These are phyloP conservation scores for Nevesoporus exiguus DNA, from an alignment of 768 basidiomycete species.

Conservation along the genomic window DNA sequence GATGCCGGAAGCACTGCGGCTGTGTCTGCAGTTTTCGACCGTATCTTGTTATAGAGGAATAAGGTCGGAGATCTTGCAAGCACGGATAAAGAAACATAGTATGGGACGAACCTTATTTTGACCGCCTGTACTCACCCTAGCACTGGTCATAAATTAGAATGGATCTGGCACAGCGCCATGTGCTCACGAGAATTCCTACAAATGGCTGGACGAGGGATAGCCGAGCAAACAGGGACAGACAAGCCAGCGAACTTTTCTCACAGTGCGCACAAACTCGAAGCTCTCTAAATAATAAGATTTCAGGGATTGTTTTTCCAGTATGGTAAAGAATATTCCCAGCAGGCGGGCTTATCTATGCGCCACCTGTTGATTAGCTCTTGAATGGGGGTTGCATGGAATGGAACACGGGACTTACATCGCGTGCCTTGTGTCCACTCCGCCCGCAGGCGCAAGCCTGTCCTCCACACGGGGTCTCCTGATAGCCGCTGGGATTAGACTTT, in stretches of 20 bases:
- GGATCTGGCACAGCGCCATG: slow-evolving; percentile 13
- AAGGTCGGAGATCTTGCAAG: slow-evolving; percentile 23
- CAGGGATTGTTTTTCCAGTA: slow-evolving; percentile 15
- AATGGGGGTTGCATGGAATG: not conserved
- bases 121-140: slow-evolving; percentile 20
- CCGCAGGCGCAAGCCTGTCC: too few species aligned
- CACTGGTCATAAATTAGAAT: slow-evolving; percentile 14
- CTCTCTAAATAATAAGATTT: slow-evolving; percentile 8
- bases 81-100: slow-evolving; percentile 29
- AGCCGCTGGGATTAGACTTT: too few species aligned
- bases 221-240: slow-evolving; percentile 14
- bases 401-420: not conserved
- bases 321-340: slow-evolving; percentile 5
- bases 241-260: slow-evolving; percentile 23
- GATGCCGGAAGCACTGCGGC: slow-evolving; percentile 9
- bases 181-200: slow-evolving; percentile 15
- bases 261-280: slow-evolving; percentile 3
- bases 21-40: slow-evolving; percentile 8
- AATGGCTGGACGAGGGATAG: slow-evolving; percentile 11
- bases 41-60: slow-evolving; percentile 22
- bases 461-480: too few species aligned
- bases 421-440: not conserved
- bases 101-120: slow-evolving; percentile 30
- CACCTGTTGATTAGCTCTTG: not conserved
- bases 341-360: slow-evolving; percentile 12